Evolutionary conservation across 2,329 filamentous ascomycete species (phyloP), one percentile per base, ranked within the genome.

Genomic region (Orbilia javanica): DNA sequence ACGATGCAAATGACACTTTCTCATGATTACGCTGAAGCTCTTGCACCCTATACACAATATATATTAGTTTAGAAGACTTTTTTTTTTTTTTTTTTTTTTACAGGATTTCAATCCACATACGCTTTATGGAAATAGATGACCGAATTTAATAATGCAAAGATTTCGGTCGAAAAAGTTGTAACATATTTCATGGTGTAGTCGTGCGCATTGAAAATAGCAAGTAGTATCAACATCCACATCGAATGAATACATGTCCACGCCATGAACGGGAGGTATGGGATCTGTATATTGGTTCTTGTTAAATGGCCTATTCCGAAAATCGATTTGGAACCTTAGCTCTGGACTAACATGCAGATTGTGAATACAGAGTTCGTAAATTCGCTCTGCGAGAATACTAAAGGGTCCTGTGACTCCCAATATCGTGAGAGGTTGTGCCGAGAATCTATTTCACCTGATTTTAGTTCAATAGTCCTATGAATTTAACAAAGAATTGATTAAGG

Each of bases 161-260:
- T 90, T 82, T 91, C 90, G 50, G 88, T 89, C 76, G 87, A 89
- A 82, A 91, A 91, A 20, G 87, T 89, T 1, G 90, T 91, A 60
- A 91, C 90, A 82, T 91, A 91, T 80, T 88, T 86, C 90, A 91
- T 91, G 0, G 89, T 91, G 88, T 89, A 91, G 83, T 91, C 89
- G 81, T 91, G 89, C 3, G 89, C 89, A 82, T 91, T 91, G 83
- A 91, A 88, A 63, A 90, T 87, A 68, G 89, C 89, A 11, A 91
- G 85, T 2, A 91, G 83, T 80, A 87, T 88, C 81, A 90, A 88
- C 86, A 91, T 88, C 90, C 90, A 91, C 6, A 86, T 88, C 5
- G 89, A 86, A 82, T 91, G 89, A 64, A 91, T 89, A 39, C 90
- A 85, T 1, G 88, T 87, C 89, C 89, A 91, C 1, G 90, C 88